Evolutionary conservation across 176 grass and related monocot genomes (phyloP), one percentile per base, ranked within the genome.

Genomic region (Juncus inflexus): DNA sequence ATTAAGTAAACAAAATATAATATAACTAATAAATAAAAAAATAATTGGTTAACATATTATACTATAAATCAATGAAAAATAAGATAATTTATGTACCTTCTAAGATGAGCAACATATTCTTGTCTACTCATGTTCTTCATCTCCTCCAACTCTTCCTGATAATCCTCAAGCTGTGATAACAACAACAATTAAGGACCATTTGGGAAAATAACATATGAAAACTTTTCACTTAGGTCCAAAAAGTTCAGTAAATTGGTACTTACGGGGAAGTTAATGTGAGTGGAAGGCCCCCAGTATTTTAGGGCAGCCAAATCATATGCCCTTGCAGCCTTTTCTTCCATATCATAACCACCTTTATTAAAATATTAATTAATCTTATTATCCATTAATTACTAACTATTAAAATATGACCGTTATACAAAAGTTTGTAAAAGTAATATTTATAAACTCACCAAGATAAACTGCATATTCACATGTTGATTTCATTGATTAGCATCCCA

Each of bases 111-210:
- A 68, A 99, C 95, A 79, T 99, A 90, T 74, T 94, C 95, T 80
- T 99, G 95, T 75, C 95, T 82, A 10, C 75, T 94, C 95, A 99
- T 99, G 78, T 94, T 90, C 78, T 99, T 92, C 95, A 94, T 99
- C 63, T 99, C 95, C 72, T 92, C 89, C 15, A 99, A 77, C 62
- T 90, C 89, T 40, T 94, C 85, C 69, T 87, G 95, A 78, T 99
- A 99, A 12, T 87, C 87, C 65, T 90, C 95, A 19, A 99, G 75
- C 95, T 99, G 66, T 57, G 55, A 14, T 47, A 38, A 3, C 1
- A 7, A 53, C 50, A 62, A 65, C 35, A 5, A 55, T 55, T 2
- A 58, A 67, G 7, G 12, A 65, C 49, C 62, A 72, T 40, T 16
- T 73, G 9, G 0, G 42, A 58, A 66, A 51, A 57, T 40, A 52